Percentiles rank a stretch among this genome's conserved stretches.
Evolutionary conservation across 495 filamentous ascomycete genomes (phyloP).

Genomic region (Hypomontagnella submonticulosa): DNA sequence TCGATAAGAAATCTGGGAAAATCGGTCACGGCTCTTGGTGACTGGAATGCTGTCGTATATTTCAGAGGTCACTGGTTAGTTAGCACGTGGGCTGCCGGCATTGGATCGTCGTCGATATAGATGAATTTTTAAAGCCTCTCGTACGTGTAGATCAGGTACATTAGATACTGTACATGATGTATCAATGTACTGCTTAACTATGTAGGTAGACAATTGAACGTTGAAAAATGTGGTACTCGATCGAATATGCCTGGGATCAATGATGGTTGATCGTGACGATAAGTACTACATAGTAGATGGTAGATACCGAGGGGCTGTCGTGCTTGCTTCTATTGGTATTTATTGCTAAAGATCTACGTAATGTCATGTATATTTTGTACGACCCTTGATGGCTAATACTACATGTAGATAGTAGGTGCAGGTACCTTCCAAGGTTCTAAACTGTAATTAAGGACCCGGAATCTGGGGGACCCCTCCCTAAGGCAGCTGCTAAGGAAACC

Average conservation of each 20-base stretch:
- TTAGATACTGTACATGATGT: too few species aligned
- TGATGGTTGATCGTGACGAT: too few species aligned
- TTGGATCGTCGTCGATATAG: conserved; percentile 13
- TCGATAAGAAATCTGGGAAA: conserved; percentile 26
- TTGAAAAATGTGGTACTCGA: too few species aligned
- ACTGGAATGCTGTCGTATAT: conserved; percentile 8
- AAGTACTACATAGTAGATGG: too few species aligned
- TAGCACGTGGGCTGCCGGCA: conserved; percentile 33
- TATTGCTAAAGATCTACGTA: too few species aligned
- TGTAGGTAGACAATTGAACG: too few species aligned
- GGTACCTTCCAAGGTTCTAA: background rate
- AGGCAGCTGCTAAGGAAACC: conserved; percentile 5
- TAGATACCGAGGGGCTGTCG: too few species aligned
- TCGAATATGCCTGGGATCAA: too few species aligned
- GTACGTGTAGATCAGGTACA: too few species aligned
- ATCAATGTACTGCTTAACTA: too few species aligned
- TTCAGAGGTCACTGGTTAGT: conserved; percentile 22
- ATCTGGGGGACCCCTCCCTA: conserved; percentile 24
- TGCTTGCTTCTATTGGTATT: too few species aligned
- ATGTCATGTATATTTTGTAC: background rate
- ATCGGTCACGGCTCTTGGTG: conserved; percentile 12
- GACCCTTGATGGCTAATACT: background rate
- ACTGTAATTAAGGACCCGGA: conserved; percentile 16
- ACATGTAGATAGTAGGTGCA: background rate
- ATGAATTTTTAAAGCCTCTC: background rate